Evolutionary conservation across 129 eudicot genomes (phyloP).

Genomic region (Tanacetum coccineum): DNA sequence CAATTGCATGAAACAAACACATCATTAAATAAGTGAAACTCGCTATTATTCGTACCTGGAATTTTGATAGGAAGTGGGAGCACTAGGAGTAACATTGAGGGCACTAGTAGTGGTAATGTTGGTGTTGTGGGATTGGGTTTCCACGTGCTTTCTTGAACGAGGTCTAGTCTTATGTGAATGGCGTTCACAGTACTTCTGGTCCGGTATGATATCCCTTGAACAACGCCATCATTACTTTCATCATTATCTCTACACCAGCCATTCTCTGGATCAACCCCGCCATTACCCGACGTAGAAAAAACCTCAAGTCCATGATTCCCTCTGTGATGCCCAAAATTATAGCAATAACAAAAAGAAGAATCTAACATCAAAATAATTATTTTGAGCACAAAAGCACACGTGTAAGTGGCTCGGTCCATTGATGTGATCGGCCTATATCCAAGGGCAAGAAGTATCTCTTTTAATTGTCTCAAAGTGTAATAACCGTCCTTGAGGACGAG

Average conservation of each 20-base stretch:
- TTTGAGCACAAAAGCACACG: too few species aligned
- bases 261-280: too few species aligned
- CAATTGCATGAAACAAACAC: constrained; percentile 26
- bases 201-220: constrained; percentile 66
- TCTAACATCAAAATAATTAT: too few species aligned
- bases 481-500: too few species aligned
- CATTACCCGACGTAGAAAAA: too few species aligned
- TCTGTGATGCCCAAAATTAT: background rate
- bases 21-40: background rate
- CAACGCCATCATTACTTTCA: constrained; percentile 90
- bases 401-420: too few species aligned
- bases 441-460: too few species aligned
- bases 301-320: constrained; percentile 39
- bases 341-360: background rate
- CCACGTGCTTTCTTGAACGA: constrained; percentile 99
- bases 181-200: constrained; percentile 76
- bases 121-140: constrained; percentile 37
- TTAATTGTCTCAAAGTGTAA: too few species aligned
- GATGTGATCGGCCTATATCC: too few species aligned
- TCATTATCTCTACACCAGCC: constrained; percentile 86
- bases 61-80: constrained; percentile 36
- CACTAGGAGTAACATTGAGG: constrained; percentile 18
- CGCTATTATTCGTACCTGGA: constrained; percentile 27
- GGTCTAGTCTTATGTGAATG: constrained; percentile 63
- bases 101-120: background rate